Percentiles rank a stretch among this genome's conserved stretches.
phyloP scores from a whole-genome alignment of 1,284 basidiomycete genomes.

The Laetiporus sulphureus region DNA sequence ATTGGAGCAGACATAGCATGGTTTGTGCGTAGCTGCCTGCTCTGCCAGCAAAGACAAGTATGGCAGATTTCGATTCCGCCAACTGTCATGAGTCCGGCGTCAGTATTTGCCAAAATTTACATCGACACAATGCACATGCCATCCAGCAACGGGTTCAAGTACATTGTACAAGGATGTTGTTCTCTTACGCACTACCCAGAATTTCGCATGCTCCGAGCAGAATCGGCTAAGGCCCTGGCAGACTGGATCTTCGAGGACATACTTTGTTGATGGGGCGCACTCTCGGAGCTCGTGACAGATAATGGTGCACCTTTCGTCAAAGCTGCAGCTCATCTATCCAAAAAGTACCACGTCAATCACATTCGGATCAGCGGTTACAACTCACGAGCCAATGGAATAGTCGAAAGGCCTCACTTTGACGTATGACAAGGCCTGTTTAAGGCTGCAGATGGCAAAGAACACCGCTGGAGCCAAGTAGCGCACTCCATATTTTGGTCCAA shows the following conservation, averaged over 20 bases:
- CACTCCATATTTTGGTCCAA: slow-evolving; percentile 36
- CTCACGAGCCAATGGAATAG: slow-evolving; percentile 32
- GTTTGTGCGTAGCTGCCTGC: slow-evolving; percentile 30
- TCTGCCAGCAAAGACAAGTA: slow-evolving; percentile 27
- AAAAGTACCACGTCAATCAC: slow-evolving; percentile 30
- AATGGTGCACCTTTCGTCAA: slow-evolving; percentile 25
- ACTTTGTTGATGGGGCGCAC: slow-evolving; percentile 18
- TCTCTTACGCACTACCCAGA: slow-evolving; percentile 17
- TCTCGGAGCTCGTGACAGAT: slow-evolving; percentile 21
- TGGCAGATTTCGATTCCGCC: slow-evolving; percentile 26
- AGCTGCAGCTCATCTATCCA: slow-evolving; percentile 23
- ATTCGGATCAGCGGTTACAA: slow-evolving; percentile 41
- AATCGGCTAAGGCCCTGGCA: slow-evolving; percentile 10
- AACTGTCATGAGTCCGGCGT: slow-evolving; percentile 22
- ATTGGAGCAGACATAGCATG: slow-evolving; percentile 23
- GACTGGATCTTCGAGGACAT: slow-evolving; percentile 24
- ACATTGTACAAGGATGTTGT: slow-evolving; percentile 22
- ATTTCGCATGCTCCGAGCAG: slow-evolving; percentile 11
- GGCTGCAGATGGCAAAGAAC: slow-evolving; percentile 25
- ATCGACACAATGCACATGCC: no score
- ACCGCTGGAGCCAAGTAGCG: slow-evolving; percentile 23
- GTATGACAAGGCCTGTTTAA: slow-evolving; percentile 31
- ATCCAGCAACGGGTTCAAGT: slow-evolving; percentile 12
- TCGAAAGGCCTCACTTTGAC: no score
- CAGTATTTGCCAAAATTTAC: slow-evolving; percentile 25